Base-by-base conservation (phyloP, 2,329 filamentous ascomycete genomes). In the Thyridium curvatum region DNA sequence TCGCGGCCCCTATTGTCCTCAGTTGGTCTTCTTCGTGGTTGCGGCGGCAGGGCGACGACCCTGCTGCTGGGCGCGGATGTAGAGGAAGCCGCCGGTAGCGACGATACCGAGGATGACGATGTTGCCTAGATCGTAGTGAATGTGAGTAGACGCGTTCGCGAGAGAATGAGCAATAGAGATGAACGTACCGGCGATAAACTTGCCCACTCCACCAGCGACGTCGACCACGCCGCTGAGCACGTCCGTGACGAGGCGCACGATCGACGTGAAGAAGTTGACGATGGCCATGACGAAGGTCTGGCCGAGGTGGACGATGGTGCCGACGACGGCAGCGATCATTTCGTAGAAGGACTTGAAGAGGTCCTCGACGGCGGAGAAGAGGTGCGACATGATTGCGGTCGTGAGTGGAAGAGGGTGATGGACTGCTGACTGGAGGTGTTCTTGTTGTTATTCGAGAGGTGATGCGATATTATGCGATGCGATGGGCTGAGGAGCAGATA, bases 101-200 rank as follows among this genome's bases (percentile, higher is more conserved):
- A 61, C 45, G 29, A 60, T 45, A n/a, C 49, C 56, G 16, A 61
- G 46, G 3, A 60, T 42, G 37, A 50, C 45, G 14, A 49, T 45
- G 40, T 53, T 54, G 35, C 45, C 51, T 53, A n/a, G n/a, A n/a
- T n/a, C n/a, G n/a, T n/a, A n/a, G n/a, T n/a, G n/a, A n/a, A n/a
- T n/a, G n/a, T n/a, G n/a, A n/a, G n/a, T n/a, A n/a, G n/a, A n/a
- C n/a, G n/a, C n/a, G n/a, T n/a, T n/a, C n/a, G n/a, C n/a, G n/a
- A n/a, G n/a, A n/a, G n/a, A n/a, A n/a, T n/a, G n/a, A n/a, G 30
- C 21, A 16, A 12, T 6, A 32, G n/a, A 32, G 30, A n/a, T 6
- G 30, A 21, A 47, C 51, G 13, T 39, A 54, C 52, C 46, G 16
- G 46, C 40, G 28, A 54, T 32, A 29, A 54, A 52, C 40, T 44